Evolutionary conservation across 2,329 filamentous ascomycete species (phyloP).

Genomic region (Daldinia sp.): DNA sequence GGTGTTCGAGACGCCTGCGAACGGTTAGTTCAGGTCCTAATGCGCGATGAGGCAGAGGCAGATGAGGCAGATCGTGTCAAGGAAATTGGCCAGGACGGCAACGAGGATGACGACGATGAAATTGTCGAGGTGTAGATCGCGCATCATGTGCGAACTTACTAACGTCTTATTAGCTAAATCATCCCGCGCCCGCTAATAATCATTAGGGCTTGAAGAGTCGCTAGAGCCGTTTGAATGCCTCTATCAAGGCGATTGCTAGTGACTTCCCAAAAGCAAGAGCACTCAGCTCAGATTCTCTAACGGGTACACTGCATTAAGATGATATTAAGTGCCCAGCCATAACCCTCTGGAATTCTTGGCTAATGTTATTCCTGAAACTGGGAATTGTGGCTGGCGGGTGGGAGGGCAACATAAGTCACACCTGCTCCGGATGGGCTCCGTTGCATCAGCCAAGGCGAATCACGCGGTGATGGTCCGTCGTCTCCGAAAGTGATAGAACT

Average conservation of each 20-base stretch:
- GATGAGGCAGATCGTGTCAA: conserved; percentile 52
- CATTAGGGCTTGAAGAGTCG: background rate
- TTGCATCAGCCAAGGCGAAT: conserved; percentile 30
- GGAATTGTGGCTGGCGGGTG: conserved; percentile 10
- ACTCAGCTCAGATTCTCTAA: conserved; percentile 3
- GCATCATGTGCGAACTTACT: conserved; percentile 7
- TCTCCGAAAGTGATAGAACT: background rate
- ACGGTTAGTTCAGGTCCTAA: conserved; percentile 86
- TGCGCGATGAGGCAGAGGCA: conserved; percentile 74
- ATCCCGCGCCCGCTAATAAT: background rate
- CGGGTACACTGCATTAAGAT: background rate
- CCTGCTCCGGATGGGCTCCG: background rate
- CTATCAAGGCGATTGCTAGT: conserved; percentile 5
- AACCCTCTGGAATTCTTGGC: background rate
- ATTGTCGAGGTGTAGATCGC: conserved; percentile 60
- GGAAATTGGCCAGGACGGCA: conserved; percentile 50
- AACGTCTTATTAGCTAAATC: conserved; percentile 15
- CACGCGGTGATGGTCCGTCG: conserved; percentile 7
- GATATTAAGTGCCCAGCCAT: background rate
- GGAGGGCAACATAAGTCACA: conserved; percentile 2
- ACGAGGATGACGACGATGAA: conserved; percentile 64
- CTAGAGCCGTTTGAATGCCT: conserved; percentile 12
- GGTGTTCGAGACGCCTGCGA: conserved; percentile 86
- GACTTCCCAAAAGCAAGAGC: conserved; percentile 3
- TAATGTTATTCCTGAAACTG: conserved; percentile 9